Conservation (phyloP, 352 stramenopile genomes). For the Thraustochytrium sp. region DNA sequence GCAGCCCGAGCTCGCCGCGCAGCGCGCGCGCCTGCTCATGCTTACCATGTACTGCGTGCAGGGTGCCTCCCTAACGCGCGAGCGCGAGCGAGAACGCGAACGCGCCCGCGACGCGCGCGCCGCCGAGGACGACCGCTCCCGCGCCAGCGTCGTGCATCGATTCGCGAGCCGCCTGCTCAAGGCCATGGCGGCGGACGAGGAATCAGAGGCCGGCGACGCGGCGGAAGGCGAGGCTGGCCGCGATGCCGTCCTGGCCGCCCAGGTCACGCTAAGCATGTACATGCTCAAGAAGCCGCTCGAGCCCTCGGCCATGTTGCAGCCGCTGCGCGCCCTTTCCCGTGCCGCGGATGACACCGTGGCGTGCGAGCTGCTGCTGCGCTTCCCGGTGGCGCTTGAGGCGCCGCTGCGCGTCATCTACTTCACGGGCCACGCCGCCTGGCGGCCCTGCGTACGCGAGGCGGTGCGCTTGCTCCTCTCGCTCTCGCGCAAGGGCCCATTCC, state of each 20-base stretch:
- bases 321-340: background rate
- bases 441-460: background rate
- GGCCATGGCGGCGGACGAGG: background rate
- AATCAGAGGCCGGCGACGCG: background rate
- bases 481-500: background rate
- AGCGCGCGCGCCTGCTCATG: background rate
- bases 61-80: background rate
- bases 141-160: background rate
- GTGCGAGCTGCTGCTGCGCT: background rate
- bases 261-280: background rate
- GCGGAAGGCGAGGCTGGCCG: background rate
- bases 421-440: background rate
- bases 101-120: too few relatives aligned
- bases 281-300: slow-evolving; percentile 31
- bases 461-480: background rate
- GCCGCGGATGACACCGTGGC: background rate
- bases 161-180: background rate
- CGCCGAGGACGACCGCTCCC: background rate
- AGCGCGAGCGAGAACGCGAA: background rate
- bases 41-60: background rate
- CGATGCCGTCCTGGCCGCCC: background rate
- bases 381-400: background rate
- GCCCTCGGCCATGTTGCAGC: background rate
- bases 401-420: background rate
- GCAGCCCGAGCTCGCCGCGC: too few relatives aligned